Base-by-base conservation (phyloP, 2,329 filamentous ascomycete species). In the Alternaria gaisen region DNA sequence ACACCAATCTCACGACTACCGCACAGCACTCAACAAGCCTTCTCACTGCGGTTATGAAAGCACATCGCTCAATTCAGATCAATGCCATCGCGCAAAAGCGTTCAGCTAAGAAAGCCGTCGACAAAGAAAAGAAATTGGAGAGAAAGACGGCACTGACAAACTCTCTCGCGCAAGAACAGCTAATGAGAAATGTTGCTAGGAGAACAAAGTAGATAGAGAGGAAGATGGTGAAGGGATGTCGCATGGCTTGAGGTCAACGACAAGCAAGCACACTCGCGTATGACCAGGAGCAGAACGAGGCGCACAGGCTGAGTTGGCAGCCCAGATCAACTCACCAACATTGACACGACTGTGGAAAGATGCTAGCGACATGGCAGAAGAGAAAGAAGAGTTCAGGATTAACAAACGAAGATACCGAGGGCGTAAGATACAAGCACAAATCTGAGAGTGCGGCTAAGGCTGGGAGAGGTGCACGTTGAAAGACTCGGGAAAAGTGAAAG, bases 21-120 rank as follows among this genome's bases (percentile, higher is more conserved):
- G 32, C 34, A 16, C 18, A 42, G 6, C 40, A 41, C 8, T 34
- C 42, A 3, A 36, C 42, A 16, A 14, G 32, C 6, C 56, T 58
- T 20, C 18, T 44, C 18, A 22, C 32, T 16, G 30, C 34, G 7
- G 42, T 48, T 24, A 28, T 36, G n/a, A 43, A 38, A 16, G 50
- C 40, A 38, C 56, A 58, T 34, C 56, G 43, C 38, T 47, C 26
- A 11, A 44, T 58, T 1, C 43, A 46, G 11, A 54, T 54, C 34
- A 38, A 40, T 22, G 20, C 50, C 32, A 24, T 43, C 18, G 32
- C 26, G 7, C 50, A 47, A 12, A 53, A 34, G 11, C 48, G 30
- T 20, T 34, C 18, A 16, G 38, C 30, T 5, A 18, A 54, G 50
- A 58, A 53, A 41, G 41, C 14, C 26, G 26, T 16, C 10, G 26